Evolutionary conservation across 768 basidiomycete species (phyloP).

Genomic region (Trametes elegans): DNA sequence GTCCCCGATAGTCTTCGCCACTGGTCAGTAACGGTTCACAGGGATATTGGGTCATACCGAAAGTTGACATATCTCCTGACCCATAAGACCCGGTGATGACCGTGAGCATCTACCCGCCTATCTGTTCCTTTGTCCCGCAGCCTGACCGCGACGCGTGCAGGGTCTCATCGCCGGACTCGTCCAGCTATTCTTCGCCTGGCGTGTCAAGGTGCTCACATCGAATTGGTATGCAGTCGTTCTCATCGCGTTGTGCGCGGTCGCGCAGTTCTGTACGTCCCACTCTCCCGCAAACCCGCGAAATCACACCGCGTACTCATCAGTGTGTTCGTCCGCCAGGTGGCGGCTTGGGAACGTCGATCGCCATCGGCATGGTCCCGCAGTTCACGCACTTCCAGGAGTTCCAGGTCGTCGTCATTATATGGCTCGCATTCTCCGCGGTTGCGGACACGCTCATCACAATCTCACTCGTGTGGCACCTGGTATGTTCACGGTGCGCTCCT

Average conservation of each 20-base stretch:
- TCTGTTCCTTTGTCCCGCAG: neutral
- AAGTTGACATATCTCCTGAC: too few relatives aligned
- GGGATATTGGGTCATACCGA: neutral
- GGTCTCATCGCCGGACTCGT: slow-evolving; percentile 44
- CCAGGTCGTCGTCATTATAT: slow-evolving; percentile 35
- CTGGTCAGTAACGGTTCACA: slow-evolving; percentile 30
- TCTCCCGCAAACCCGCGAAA: too few relatives aligned
- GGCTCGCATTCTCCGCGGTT: slow-evolving; percentile 41
- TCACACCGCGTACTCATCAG: neutral
- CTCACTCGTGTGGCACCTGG: slow-evolving; percentile 44
- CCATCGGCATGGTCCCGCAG: slow-evolving; percentile 30
- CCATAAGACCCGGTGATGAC: slow-evolving; percentile 49
- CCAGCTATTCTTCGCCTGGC: slow-evolving; percentile 48
- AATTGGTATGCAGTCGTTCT: slow-evolving; percentile 27
- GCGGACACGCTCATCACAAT: slow-evolving; percentile 43
- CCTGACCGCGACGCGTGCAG: slow-evolving; percentile 23
- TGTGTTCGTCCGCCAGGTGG: too few relatives aligned
- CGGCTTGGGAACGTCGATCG: slow-evolving; percentile 34
- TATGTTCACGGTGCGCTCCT: slow-evolving; percentile 19
- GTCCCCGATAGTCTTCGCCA: slow-evolving; percentile 37
- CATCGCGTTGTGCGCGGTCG: slow-evolving; percentile 28
- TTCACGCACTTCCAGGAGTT: slow-evolving; percentile 35
- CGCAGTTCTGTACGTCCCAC: slow-evolving; percentile 30
- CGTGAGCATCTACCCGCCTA: slow-evolving; percentile 25
- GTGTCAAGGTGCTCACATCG: slow-evolving; percentile 36